These are phyloP conservation scores for Westerdykella ornata DNA, from an alignment of 2,329 filamentous ascomycete species.

Conservation along the genomic window DNA sequence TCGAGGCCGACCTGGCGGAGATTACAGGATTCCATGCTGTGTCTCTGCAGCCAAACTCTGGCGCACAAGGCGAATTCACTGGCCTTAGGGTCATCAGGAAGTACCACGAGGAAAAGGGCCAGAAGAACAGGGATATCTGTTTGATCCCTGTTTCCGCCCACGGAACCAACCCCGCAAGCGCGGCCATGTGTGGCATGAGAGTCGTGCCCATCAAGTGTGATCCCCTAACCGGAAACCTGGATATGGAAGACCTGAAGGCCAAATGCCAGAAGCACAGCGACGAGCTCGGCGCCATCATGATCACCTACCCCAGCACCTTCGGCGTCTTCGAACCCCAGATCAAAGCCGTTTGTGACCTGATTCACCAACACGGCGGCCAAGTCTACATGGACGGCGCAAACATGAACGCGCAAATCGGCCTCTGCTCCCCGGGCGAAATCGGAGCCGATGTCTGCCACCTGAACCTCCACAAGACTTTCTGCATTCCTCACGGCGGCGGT, in stretches of 20 bases:
- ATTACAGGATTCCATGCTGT: constrained; percentile 89
- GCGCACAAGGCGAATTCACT: constrained; percentile 90
- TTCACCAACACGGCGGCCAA: constrained; percentile 82
- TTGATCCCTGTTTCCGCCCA: constrained; percentile 92
- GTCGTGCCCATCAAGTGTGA: constrained; percentile 92
- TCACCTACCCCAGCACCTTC: constrained; percentile 92
- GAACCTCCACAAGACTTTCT: constrained; percentile 98
- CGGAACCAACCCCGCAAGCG: constrained; percentile 91
- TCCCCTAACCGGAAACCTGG: constrained; percentile 77
- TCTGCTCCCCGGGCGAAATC: constrained; percentile 91
- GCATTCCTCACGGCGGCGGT: constrained; percentile 91
- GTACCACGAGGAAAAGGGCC: constrained; percentile 63
- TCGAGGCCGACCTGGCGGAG: constrained; percentile 68
- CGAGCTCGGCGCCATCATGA: constrained; percentile 87
- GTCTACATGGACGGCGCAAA: constrained; percentile 99
- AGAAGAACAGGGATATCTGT: constrained; percentile 77
- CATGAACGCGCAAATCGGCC: constrained; percentile 95
- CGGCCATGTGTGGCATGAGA: constrained; percentile 92
- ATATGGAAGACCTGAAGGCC: constrained; percentile 73
- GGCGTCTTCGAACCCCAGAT: constrained; percentile 90
- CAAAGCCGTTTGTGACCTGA: constrained; percentile 75
- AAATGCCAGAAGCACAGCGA: constrained; percentile 86
- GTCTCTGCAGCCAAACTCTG: constrained; percentile 90
- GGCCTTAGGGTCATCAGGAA: constrained; percentile 83
- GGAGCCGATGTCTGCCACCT: constrained; percentile 95